phyloP scores from a whole-genome alignment of 805 yeast genomes.

The Clavispora vitiphila region DNA sequence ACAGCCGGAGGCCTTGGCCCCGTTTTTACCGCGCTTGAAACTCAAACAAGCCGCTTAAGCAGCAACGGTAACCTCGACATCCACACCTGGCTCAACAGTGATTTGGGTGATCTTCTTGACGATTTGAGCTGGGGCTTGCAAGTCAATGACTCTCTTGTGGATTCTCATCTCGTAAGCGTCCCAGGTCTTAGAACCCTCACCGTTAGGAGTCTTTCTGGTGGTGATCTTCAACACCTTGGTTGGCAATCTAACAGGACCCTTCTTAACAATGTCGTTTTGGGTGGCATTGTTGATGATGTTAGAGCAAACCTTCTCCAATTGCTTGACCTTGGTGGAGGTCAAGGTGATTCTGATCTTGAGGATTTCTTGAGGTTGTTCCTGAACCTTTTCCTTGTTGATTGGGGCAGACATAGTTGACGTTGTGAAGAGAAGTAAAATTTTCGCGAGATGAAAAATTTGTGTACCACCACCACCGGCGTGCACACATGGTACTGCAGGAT shows the following conservation, averaged over 20 bases:
- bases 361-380: constrained; percentile 75
- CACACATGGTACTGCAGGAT: background rate
- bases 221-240: constrained; percentile 96
- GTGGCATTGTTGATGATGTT: constrained; percentile 86
- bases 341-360: constrained; percentile 98
- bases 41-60: constrained; percentile 43
- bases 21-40: background rate
- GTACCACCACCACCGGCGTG: background rate
- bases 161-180: constrained; percentile 99
- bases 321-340: constrained; percentile 98
- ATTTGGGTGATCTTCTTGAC: constrained; percentile 96
- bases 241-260: constrained; percentile 99
- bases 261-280: constrained; percentile 77
- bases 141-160: constrained; percentile 99
- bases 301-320: constrained; percentile 92
- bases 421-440: constrained; percentile 20
- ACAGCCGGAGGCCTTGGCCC: background rate
- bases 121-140: constrained; percentile 90
- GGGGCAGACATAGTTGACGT: constrained; percentile 66
- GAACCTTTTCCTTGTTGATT: constrained; percentile 81
- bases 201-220: constrained; percentile 99
- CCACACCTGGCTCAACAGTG: constrained; percentile 99
- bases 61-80: constrained; percentile 90
- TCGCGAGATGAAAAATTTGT: constrained; percentile 11
- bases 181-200: constrained; percentile 99